phyloP scores from a whole-genome alignment of 768 basidiomycete species.

The Panaeolus papilionaceus region DNA sequence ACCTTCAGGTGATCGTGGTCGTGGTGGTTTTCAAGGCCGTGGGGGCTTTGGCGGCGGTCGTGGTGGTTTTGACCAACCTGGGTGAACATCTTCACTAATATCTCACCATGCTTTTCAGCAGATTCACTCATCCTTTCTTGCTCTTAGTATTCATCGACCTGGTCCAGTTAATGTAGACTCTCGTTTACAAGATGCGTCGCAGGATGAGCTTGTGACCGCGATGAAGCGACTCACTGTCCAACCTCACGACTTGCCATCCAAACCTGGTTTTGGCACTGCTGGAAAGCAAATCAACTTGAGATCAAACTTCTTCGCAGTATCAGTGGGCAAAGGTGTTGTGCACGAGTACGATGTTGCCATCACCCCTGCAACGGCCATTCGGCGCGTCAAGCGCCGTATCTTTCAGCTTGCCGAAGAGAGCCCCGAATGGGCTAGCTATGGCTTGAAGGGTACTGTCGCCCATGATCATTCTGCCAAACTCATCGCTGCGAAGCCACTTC shows the following conservation, averaged over 20 bases:
- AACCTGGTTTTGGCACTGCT: constrained; percentile 61
- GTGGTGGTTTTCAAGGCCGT: constrained; percentile 37
- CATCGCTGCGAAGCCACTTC: constrained; percentile 51
- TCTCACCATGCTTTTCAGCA: not conserved
- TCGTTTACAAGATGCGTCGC: constrained; percentile 47
- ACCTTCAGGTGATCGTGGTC: constrained; percentile 38
- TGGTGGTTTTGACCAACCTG: constrained; percentile 39
- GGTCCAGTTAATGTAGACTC: constrained; percentile 47
- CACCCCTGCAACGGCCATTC: constrained; percentile 52
- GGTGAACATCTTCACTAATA: constrained; percentile 39
- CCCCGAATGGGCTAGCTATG: constrained; percentile 53
- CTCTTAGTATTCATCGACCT: constrained; percentile 47
- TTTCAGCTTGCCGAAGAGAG: constrained; percentile 66
- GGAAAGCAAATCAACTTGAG: constrained; percentile 59
- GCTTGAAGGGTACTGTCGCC: constrained; percentile 56
- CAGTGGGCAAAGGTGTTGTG: constrained; percentile 51
- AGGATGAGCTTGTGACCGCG: constrained; percentile 46
- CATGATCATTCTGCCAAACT: constrained; percentile 62
- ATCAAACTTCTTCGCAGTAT: constrained; percentile 73
- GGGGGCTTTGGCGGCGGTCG: constrained; percentile 36
- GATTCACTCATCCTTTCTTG: constrained; percentile 22
- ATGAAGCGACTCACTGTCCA: constrained; percentile 40
- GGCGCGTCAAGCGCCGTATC: constrained; percentile 62
- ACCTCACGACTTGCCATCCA: constrained; percentile 54
- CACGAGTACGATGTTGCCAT: constrained; percentile 71